Percentiles rank a stretch among this genome's conserved stretches.
phyloP scores from a whole-genome alignment of 345 rosid species.

The Ceriops decandra region DNA sequence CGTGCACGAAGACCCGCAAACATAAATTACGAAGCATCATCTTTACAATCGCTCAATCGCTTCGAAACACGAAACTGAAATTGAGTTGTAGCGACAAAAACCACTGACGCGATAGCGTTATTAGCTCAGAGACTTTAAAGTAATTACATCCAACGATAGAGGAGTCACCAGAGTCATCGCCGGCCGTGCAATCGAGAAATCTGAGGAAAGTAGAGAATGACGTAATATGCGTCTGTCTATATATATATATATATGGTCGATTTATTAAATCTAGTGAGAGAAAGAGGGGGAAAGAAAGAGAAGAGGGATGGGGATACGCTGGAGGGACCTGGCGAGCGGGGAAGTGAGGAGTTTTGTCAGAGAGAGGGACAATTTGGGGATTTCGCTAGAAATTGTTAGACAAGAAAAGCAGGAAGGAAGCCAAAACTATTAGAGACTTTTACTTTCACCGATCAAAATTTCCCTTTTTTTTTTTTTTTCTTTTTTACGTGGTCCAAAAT shows the following conservation, averaged over 20 bases:
- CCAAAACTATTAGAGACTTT: too few species aligned
- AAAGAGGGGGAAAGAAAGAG: neutral
- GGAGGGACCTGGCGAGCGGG: neutral
- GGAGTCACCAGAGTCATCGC: slow-evolving; percentile 59
- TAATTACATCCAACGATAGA: slow-evolving; percentile 44
- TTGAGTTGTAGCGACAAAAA: neutral
- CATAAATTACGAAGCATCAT: neutral
- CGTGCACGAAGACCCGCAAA: neutral
- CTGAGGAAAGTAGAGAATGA: slow-evolving; percentile 8
- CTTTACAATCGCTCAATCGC: neutral
- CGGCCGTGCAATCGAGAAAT: slow-evolving; percentile 30
- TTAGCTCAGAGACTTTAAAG: neutral
- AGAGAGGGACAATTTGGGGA: slow-evolving; percentile 16
- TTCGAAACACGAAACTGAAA: neutral
- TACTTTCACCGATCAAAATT: too few species aligned
- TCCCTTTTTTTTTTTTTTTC: too few species aligned
- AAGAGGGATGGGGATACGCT: neutral
- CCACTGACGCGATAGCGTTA: slow-evolving; percentile 6
- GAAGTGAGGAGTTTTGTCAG: neutral
- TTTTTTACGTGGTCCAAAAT: too few species aligned
- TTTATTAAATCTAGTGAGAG: neutral
- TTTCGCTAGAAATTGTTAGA: neutral
- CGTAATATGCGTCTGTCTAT: too few species aligned
- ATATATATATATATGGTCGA: too few species aligned
- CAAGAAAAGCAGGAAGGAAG: neutral